phyloP scores from a whole-genome alignment of 208 protist genomes.

The Tritrichomonas musculus region DNA sequence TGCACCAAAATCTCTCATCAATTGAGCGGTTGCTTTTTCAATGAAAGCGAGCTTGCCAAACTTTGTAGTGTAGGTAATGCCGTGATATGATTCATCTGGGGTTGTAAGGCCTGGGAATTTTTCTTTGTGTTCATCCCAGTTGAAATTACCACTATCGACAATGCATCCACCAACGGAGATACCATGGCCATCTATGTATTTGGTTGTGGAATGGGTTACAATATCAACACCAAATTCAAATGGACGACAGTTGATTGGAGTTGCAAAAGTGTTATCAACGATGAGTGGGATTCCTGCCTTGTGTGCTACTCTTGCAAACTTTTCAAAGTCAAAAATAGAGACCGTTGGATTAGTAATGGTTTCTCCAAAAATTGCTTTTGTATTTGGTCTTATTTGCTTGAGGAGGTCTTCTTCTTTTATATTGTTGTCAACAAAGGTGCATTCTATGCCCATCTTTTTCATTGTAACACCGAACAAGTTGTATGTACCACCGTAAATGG shows the following conservation, averaged over 20 bases:
- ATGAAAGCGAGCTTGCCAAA: no score
- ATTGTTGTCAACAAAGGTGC: background rate
- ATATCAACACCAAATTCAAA: slow-evolving; percentile 49
- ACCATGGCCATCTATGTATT: slow-evolving; percentile 49
- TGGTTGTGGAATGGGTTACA: slow-evolving; percentile 49
- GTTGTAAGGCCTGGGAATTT: no score
- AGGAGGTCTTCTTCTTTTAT: slow-evolving; percentile 8
- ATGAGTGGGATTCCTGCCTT: slow-evolving; percentile 36
- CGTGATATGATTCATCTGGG: no score
- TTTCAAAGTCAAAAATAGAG: slow-evolving; percentile 49
- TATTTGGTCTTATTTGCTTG: slow-evolving; percentile 38
- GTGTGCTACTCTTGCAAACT: slow-evolving; percentile 21
- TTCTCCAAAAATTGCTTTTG: slow-evolving; percentile 49
- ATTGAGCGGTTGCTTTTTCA: no score
- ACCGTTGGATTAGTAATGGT: slow-evolving; percentile 52
- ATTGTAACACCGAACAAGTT: background rate
- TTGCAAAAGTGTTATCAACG: slow-evolving; percentile 33
- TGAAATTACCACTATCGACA: background rate
- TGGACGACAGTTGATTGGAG: slow-evolving; percentile 38
- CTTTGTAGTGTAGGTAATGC: no score
- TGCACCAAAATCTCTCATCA: slow-evolving; percentile 29
- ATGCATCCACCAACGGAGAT: background rate
- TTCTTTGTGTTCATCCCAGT: background rate
- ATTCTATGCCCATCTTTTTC: slow-evolving; percentile 2
- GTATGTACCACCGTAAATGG: slow-evolving; percentile 24